phyloP scores from a whole-genome alignment of 2,329 filamentous ascomycete genomes.

The Alternaria atra region DNA sequence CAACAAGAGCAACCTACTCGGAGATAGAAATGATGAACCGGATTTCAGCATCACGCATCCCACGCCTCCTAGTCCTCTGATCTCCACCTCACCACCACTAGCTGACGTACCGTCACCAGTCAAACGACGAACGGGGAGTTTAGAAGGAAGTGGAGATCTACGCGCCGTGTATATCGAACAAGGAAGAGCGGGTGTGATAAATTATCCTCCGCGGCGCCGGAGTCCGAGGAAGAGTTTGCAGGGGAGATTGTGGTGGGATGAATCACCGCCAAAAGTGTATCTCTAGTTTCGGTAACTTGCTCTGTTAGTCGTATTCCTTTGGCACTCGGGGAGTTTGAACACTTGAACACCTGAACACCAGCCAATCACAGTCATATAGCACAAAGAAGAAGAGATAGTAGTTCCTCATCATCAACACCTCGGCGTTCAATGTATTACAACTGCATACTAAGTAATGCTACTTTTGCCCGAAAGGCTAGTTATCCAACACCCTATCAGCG shows the following conservation, averaged over 20 bases:
- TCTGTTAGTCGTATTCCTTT: not conserved
- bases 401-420: not conserved
- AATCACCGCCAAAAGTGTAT: not conserved
- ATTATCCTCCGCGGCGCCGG: not conserved
- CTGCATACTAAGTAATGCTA: slow-evolving; percentile 1
- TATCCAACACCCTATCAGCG: not conserved
- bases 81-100: not conserved
- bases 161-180: slow-evolving; percentile 1
- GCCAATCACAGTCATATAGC: not conserved
- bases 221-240: slow-evolving; percentile 2
- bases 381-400: not conserved
- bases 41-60: slow-evolving; percentile 11
- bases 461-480: not conserved
- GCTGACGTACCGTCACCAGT: not conserved
- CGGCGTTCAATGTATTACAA: slow-evolving; percentile 7
- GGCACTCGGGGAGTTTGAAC: not conserved
- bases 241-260: not conserved
- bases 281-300: not conserved
- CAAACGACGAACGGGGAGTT: not conserved
- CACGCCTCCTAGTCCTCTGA: not conserved
- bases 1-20: not conserved
- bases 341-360: not conserved
- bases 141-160: not conserved
- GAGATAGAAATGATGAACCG: not conserved
- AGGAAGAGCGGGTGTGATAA: not conserved